These are phyloP conservation scores for Botrytis fragariae DNA, from an alignment of 2,329 filamentous ascomycete species.

Conservation along the genomic window DNA sequence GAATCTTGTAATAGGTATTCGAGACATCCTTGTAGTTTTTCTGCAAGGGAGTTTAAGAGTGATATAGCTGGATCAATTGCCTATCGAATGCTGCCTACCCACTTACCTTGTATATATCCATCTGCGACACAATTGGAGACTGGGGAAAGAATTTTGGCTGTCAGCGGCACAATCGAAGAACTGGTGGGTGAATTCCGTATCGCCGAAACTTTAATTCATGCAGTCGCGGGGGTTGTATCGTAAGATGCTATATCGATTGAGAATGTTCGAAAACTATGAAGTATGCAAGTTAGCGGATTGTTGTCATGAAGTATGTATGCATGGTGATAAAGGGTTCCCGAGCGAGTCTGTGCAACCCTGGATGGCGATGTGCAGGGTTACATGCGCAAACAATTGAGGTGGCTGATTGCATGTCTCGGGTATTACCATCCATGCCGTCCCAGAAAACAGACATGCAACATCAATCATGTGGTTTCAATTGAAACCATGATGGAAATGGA, in stretches of 20 bases:
- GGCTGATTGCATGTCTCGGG: conserved; percentile 15
- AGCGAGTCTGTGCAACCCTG: conserved; percentile 13
- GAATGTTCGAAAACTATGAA: not conserved
- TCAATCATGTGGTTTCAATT: not conserved
- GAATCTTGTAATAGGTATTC: not conserved
- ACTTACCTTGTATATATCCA: not conserved
- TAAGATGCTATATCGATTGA: not conserved
- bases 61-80: not conserved
- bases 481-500: not conserved
- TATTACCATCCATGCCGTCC: not conserved
- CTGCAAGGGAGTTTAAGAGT: not conserved
- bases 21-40: not conserved
- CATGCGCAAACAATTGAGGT: conserved; percentile 7
- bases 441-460: not conserved
- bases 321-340: not conserved
- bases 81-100: not conserved
- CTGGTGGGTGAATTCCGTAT: not conserved
- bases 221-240: not conserved
- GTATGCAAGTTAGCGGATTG: conserved; percentile 4
- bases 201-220: not conserved
- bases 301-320: conserved; percentile 1
- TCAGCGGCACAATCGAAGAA: not conserved
- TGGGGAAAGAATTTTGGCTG: not conserved
- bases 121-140: not conserved
- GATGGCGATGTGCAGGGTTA: conserved; percentile 7